Percentiles rank a stretch among this genome's conserved stretches.
phyloP scores from a whole-genome alignment of 192 early-diverging fungal genomes.

The Thamnidium elegans region DNA sequence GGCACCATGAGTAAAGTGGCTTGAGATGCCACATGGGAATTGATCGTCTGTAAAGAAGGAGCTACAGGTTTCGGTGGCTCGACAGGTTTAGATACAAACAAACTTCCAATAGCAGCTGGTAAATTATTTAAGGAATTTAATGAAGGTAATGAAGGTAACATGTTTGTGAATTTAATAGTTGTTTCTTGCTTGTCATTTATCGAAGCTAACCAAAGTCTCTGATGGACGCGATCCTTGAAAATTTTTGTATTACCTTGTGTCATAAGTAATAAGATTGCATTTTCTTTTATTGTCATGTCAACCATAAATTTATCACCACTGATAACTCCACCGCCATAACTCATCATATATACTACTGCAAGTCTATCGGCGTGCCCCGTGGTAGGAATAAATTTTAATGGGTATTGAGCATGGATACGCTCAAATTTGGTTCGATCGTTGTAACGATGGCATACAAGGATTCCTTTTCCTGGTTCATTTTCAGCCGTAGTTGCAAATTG shows the following conservation, averaged over 20 bases:
- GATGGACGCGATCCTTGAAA: constrained; percentile 53
- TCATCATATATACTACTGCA: constrained; percentile 65
- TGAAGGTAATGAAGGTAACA: background rate
- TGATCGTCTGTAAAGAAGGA: constrained; percentile 46
- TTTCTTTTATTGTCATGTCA: constrained; percentile 44
- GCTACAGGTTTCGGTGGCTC: constrained; percentile 1
- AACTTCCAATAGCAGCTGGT: constrained; percentile 18
- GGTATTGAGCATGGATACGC: constrained; percentile 45
- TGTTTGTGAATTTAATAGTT: background rate
- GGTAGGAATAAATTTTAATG: constrained; percentile 56
- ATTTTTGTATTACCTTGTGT: constrained; percentile 88
- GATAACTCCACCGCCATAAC: constrained; percentile 79
- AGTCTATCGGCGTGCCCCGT: constrained; percentile 34
- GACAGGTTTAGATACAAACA: background rate
- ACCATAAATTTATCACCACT: constrained; percentile 63
- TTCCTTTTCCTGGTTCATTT: constrained; percentile 30
- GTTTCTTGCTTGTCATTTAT: constrained; percentile 10
- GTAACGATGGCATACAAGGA: constrained; percentile 22
- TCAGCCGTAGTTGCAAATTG: constrained; percentile 16
- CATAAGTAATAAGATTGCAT: constrained; percentile 60
- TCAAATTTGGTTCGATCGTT: constrained; percentile 26
- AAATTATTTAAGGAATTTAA: background rate
- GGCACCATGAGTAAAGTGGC: constrained; percentile 63
- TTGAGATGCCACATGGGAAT: constrained; percentile 35
- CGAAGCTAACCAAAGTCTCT: constrained; percentile 27